Evolutionary conservation across 2,329 filamentous ascomycete genomes (phyloP).

Genomic region (Parascedosporium putredinis): DNA sequence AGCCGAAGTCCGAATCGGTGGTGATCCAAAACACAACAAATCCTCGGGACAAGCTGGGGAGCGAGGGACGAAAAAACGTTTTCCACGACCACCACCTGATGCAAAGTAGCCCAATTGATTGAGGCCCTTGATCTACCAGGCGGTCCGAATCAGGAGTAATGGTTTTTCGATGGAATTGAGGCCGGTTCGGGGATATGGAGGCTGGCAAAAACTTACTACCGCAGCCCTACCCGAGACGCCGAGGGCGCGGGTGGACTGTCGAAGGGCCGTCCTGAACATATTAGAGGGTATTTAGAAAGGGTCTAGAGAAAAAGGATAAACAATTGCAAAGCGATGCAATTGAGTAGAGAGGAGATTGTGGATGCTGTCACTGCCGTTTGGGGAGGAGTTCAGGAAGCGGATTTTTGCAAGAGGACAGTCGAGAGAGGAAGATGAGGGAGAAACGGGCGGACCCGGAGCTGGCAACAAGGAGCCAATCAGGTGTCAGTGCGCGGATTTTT

Average conservation of each 20-base stretch:
- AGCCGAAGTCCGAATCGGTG: slow-evolving; percentile 32
- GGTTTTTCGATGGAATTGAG: slow-evolving; percentile 35
- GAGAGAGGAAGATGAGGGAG: slow-evolving; percentile 30
- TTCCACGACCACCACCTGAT: slow-evolving; percentile 6
- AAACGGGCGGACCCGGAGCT: slow-evolving; percentile 25
- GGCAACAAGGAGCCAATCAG: slow-evolving; percentile 23
- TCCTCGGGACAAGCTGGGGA: slow-evolving; percentile 15
- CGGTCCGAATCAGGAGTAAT: slow-evolving; percentile 24
- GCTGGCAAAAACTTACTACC: slow-evolving; percentile 67
- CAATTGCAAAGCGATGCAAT: slow-evolving; percentile 56
- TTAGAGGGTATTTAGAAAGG: slow-evolving; percentile 39
- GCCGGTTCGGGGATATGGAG: slow-evolving; percentile 24
- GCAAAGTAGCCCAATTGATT: not conserved
- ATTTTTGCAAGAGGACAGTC: slow-evolving; percentile 19
- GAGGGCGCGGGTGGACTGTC: slow-evolving; percentile 92
- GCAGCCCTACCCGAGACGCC: slow-evolving; percentile 85
- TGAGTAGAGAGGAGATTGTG: slow-evolving; percentile 51
- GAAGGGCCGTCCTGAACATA: slow-evolving; percentile 98
- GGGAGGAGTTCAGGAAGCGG: slow-evolving; percentile 15
- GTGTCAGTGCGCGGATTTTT: slow-evolving; percentile 25
- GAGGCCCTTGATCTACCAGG: not conserved
- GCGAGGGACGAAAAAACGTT: slow-evolving; percentile 17
- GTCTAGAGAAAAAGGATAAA: slow-evolving; percentile 29
- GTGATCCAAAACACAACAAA: slow-evolving; percentile 16
- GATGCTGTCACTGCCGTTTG: slow-evolving; percentile 39